Percentiles rank a stretch among this genome's conserved stretches.
These are phyloP conservation scores for Elsinoe batatas DNA, from an alignment of 2,329 filamentous ascomycete species.

Conservation along the genomic window DNA sequence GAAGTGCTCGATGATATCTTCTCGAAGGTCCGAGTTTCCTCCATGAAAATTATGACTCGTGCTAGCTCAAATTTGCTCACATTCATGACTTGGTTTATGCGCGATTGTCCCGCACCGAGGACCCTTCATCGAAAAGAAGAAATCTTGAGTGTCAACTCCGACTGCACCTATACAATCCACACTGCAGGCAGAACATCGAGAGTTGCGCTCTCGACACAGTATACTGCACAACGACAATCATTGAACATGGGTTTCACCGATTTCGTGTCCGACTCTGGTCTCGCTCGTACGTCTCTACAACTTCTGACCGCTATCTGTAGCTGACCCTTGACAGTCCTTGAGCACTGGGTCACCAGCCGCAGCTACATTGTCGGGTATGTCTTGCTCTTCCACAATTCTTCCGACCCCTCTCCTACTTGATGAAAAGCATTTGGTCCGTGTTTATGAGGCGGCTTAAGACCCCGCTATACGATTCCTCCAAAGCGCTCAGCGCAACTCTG, in stretches of 20 bases:
- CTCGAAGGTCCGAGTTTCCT: background rate
- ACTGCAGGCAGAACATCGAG: background rate
- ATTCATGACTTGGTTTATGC: too few relatives aligned
- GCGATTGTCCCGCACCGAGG: background rate
- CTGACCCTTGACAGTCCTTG: slow-evolving; percentile 44
- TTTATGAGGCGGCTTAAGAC: slow-evolving; percentile 93
- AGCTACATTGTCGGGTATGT: slow-evolving; percentile 79
- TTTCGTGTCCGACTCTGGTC: slow-evolving; percentile 55
- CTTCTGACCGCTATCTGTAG: slow-evolving; percentile 17
- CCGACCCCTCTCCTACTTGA: slow-evolving; percentile 43
- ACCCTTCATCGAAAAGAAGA: background rate
- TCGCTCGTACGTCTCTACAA: slow-evolving; percentile 42
- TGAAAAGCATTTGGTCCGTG: slow-evolving; percentile 88
- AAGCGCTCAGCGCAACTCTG: slow-evolving; percentile 71
- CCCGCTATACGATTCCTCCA: slow-evolving; percentile 71
- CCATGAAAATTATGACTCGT: background rate
- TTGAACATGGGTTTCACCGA: slow-evolving; percentile 60
- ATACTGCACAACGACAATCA: slow-evolving; percentile 11
- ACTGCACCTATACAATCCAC: background rate
- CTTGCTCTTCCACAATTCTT: slow-evolving; percentile 19
- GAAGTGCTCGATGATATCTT: background rate
- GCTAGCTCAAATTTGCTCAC: background rate
- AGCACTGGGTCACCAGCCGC: slow-evolving; percentile 63
- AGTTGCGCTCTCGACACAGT: background rate
- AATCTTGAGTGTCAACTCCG: background rate